Percentiles rank a stretch among this genome's conserved stretches.
Conservation (phyloP, 768 basidiomycete species). For the Pholiota microspora region DNA sequence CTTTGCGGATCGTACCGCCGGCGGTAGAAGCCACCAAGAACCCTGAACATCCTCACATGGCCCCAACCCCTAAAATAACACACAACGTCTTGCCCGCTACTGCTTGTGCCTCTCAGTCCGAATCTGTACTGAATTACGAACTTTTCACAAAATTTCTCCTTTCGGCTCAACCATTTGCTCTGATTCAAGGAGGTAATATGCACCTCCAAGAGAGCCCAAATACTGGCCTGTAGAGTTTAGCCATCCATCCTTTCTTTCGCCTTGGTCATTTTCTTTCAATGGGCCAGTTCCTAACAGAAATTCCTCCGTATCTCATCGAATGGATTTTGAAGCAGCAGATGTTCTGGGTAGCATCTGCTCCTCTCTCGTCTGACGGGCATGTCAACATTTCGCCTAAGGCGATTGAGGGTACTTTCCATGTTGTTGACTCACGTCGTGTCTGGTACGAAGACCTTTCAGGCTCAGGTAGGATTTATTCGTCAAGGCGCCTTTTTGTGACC, state of each 20-base stretch:
- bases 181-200: neutral
- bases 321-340: constrained; percentile 65
- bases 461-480: constrained; percentile 42
- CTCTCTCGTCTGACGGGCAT: constrained; percentile 53
- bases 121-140: constrained; percentile 11
- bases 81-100: constrained; percentile 10
- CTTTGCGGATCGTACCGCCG: constrained; percentile 20
- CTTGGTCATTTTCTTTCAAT: constrained; percentile 28
- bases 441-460: constrained; percentile 80
- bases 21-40: constrained; percentile 20
- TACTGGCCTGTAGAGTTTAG: neutral
- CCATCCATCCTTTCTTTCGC: neutral
- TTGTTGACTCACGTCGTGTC: constrained; percentile 48
- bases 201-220: neutral
- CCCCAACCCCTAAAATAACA: constrained; percentile 10
- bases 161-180: constrained; percentile 6
- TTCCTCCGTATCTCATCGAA: constrained; percentile 47
- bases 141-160: constrained; percentile 8
- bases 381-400: constrained; percentile 73
- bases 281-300: constrained; percentile 56
- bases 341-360: constrained; percentile 72
- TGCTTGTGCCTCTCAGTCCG: neutral
- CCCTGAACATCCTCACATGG: constrained; percentile 14
- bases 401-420: constrained; percentile 56
- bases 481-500: neutral